Conservation (phyloP, 2,329 filamentous ascomycete species). For the Talaromyces sp. region DNA sequence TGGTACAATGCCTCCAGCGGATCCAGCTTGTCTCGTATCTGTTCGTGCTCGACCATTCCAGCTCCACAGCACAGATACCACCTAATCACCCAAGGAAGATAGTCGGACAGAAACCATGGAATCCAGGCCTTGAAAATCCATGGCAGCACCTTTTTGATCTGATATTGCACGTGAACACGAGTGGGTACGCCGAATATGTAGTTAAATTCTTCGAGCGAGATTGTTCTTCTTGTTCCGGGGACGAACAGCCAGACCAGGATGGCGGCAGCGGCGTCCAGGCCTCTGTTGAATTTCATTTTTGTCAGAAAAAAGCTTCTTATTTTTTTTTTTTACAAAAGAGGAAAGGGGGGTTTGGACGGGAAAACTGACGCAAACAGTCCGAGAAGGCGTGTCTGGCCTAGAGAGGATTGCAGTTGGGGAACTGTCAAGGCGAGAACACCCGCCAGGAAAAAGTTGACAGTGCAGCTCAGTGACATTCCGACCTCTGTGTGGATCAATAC, state of each 20-base stretch:
- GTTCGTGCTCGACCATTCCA: neutral
- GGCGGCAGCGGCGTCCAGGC: constrained; percentile 11
- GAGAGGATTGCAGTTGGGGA: constrained; percentile 5
- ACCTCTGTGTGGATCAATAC: constrained; percentile 5
- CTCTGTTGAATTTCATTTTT: neutral
- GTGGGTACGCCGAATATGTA: constrained; percentile 36
- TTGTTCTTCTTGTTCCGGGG: constrained; percentile 11
- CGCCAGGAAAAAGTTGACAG: constrained; percentile 10
- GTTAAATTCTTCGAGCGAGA: constrained; percentile 46
- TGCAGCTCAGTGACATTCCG: constrained; percentile 13
- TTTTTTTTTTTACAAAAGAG: too few relatives aligned
- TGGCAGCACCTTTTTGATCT: constrained; percentile 29
- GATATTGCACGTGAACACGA: constrained; percentile 28
- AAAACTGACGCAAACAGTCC: constrained; percentile 14
- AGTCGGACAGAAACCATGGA: constrained; percentile 5
- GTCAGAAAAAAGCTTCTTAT: neutral
- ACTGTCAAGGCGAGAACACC: constrained; percentile 12
- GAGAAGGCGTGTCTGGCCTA: constrained; percentile 12
- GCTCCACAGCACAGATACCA: constrained; percentile 10
- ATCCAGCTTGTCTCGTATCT: neutral
- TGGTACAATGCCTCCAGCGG: constrained; percentile 3
- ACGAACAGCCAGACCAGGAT: constrained; percentile 17
- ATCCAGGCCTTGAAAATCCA: constrained; percentile 30
- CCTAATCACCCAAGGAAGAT: constrained; percentile 7
- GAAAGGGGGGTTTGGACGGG: neutral